Base-by-base conservation (phyloP, 2,329 filamentous ascomycete species). In the Mariannaea elegans region DNA sequence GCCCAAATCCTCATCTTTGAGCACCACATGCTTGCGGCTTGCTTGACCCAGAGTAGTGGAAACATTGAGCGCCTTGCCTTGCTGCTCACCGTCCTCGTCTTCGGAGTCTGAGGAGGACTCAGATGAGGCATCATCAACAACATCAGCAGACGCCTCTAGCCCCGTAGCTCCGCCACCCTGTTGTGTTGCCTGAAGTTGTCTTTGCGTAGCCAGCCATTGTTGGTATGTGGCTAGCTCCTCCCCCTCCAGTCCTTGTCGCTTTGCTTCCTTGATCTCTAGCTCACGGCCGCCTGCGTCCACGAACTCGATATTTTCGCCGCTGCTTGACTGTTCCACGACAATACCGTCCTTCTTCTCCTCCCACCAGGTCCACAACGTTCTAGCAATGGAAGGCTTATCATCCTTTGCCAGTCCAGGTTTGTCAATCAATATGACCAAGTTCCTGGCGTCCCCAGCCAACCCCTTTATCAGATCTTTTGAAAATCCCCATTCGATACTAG, bases 401-500 rank as follows among this genome's bases (percentile, higher is more conserved):
- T 67, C 62, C 18, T 65, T 71, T 16, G 76, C 74, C 13, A 77
- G 71, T n/a, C 78, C 75, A 2, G 87, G 83, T 63, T 88, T 87
- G 69, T 98, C 94, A 0, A 94, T 97, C 41, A 99, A 78, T 52
- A 99, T 87, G 32, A 99, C 85, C 44, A 98, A 80, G 73, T 97
- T 99, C 39, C 88, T 87, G 1, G 89, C 80, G 65, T 96, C 91
- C 59, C 86, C 83, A 0, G 93, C 93, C 55, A 99, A 82, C 9
- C 84, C 83, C 64, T 86, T 87, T 47, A 99, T 78, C 0, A 94
- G 82, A 52, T 94, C 89, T 70, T 90, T 92, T 0, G 95, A 96
- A 71, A 97, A 97, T 0, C 95, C 95, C 95, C 95, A 99, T 69
- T 97, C 93, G 18, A 98, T 79, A 27, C 92, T 96, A 3, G 88